phyloP scores from a whole-genome alignment of 176 grass and related monocot genomes.

The Melocanna baccifera region DNA sequence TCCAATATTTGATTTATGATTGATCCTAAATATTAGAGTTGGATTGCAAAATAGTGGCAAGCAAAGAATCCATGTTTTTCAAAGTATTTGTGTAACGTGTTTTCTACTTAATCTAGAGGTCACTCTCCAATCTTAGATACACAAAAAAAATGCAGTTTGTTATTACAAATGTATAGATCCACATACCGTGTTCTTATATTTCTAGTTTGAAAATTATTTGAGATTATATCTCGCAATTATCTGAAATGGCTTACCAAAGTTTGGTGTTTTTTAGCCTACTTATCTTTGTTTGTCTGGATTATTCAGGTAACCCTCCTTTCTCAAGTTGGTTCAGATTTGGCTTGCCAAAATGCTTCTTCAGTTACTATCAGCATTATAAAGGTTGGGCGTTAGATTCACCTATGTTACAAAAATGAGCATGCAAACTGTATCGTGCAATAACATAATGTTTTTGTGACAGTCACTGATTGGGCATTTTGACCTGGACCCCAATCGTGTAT shows the following conservation, averaged over 20 bases:
- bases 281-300: conserved; percentile 24
- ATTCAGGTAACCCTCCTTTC: conserved; percentile 91
- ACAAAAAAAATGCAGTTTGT: neutral
- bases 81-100: neutral
- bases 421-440: conserved; percentile 1
- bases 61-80: neutral
- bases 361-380: conserved; percentile 95
- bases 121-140: neutral
- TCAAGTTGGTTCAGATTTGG: conserved; percentile 79
- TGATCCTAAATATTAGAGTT: neutral
- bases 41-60: neutral
- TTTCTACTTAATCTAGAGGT: neutral
- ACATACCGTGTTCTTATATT: neutral
- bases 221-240: neutral
- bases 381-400: conserved; percentile 44
- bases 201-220: conserved; percentile 24
- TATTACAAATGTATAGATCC: neutral
- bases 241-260: conserved; percentile 10
- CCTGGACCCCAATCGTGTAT: conserved; percentile 95
- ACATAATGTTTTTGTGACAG: conserved; percentile 44
- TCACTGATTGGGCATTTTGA: conserved; percentile 99
- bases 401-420: conserved; percentile 17
- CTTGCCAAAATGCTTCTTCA: conserved; percentile 52
- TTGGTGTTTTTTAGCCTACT: conserved; percentile 14
- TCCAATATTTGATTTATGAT: neutral